A percentile compares a stretch with the other conserved stretches of the same genome.
phyloP scores from a whole-genome alignment of 805 yeast genomes.

The Cyberlindnera xylosilytica region DNA sequence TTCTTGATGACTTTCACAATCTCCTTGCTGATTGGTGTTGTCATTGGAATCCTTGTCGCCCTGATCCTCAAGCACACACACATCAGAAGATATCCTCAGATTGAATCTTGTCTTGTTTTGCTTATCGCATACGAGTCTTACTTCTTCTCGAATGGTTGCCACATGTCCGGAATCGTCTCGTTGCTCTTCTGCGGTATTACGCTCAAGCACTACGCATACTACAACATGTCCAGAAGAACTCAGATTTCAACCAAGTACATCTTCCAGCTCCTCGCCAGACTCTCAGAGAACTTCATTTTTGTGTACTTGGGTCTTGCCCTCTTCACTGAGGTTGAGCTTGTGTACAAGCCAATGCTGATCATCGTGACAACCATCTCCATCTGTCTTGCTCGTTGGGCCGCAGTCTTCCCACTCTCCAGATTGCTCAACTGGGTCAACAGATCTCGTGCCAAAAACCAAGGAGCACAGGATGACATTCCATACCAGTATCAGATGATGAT shows the following conservation, averaged over 20 bases:
- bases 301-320: slow-evolving; percentile 91
- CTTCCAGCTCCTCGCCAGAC: slow-evolving; percentile 90
- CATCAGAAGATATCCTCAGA: slow-evolving; percentile 91
- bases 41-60: slow-evolving; percentile 87
- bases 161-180: slow-evolving; percentile 98
- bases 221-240: slow-evolving; percentile 94
- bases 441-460: slow-evolving; percentile 48
- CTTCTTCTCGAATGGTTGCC: slow-evolving; percentile 97
- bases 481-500: slow-evolving; percentile 98
- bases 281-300: slow-evolving; percentile 94
- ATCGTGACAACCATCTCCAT: slow-evolving; percentile 87
- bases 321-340: slow-evolving; percentile 94
- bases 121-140: slow-evolving; percentile 93
- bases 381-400: slow-evolving; percentile 94
- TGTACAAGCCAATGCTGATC: slow-evolving; percentile 89
- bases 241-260: slow-evolving; percentile 95
- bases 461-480: slow-evolving; percentile 82
- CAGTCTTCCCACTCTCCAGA: slow-evolving; percentile 90
- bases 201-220: slow-evolving; percentile 93
- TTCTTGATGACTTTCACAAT: slow-evolving; percentile 92
- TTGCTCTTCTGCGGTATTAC: slow-evolving; percentile 95
- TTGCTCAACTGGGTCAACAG: slow-evolving; percentile 77
- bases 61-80: slow-evolving; percentile 87
- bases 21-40: slow-evolving; percentile 83
- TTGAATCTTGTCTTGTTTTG: slow-evolving; percentile 90